Conservation (phyloP, 2,329 filamentous ascomycete genomes). For the Clonostachys sp. region DNA sequence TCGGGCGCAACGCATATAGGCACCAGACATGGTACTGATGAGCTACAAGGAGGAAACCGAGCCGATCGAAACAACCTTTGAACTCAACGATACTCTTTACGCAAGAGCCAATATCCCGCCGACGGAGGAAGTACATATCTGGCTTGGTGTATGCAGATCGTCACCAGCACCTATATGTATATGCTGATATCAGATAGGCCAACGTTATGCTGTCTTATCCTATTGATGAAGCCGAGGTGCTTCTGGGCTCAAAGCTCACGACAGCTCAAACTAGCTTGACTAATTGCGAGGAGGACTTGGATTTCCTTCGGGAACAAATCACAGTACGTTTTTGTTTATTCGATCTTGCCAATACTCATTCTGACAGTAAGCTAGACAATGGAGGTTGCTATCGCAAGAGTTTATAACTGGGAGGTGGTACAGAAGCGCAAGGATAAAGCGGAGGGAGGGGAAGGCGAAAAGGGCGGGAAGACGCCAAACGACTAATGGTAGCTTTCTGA, state of each 20-base stretch:
- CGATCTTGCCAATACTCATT: not conserved
- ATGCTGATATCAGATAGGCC: constrained; percentile 48
- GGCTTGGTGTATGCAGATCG: constrained; percentile 70
- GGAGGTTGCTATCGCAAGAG: constrained; percentile 90
- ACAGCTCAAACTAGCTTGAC: constrained; percentile 74
- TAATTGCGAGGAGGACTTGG: constrained; percentile 95
- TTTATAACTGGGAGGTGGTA: constrained; percentile 99
- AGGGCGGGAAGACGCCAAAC: constrained; percentile 16
- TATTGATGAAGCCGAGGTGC: constrained; percentile 75
- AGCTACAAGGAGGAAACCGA: constrained; percentile 46
- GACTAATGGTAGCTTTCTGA: constrained; percentile 7
- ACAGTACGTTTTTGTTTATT: constrained; percentile 57
- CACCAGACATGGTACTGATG: constrained; percentile 8
- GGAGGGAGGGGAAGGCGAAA: constrained; percentile 34
- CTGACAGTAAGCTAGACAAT: constrained; percentile 63
- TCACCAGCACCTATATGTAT: not conserved
- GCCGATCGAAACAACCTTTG: constrained; percentile 86
- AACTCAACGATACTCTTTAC: constrained; percentile 93
- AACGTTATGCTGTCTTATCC: constrained; percentile 98
- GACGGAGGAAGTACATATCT: constrained; percentile 90
- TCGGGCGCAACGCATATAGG: not conserved
- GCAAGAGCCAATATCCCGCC: constrained; percentile 79
- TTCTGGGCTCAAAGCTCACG: constrained; percentile 72
- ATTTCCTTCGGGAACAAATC: constrained; percentile 94
- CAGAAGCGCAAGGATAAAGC: constrained; percentile 88